These are phyloP conservation scores for Setomelanomma holmii DNA, from an alignment of 2,329 filamentous ascomycete genomes.

Conservation along the genomic window DNA sequence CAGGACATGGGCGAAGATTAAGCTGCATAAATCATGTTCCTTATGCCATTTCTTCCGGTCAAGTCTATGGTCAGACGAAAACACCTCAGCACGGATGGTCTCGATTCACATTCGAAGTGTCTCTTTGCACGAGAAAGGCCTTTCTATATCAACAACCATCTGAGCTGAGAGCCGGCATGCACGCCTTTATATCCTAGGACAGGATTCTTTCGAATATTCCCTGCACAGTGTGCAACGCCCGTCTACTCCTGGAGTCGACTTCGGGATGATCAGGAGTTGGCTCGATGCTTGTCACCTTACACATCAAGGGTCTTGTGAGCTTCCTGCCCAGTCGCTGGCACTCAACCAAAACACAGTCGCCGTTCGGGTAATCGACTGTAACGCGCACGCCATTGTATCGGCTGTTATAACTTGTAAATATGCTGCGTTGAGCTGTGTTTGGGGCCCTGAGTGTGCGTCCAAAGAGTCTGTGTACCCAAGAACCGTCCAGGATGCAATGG, in stretches of 20 bases:
- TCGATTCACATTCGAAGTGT: background rate
- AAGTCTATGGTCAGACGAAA: background rate
- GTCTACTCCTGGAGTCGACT: background rate
- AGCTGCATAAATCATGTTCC: background rate
- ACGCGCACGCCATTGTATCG: background rate
- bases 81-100: background rate
- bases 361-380: background rate
- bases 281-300: background rate
- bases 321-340: background rate
- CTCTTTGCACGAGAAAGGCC: too few species aligned
- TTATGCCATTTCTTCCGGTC: background rate
- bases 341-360: background rate
- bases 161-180: too few species aligned
- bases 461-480: background rate
- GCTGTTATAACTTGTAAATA: background rate
- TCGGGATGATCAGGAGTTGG: background rate
- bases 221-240: background rate
- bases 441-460: background rate
- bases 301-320: background rate
- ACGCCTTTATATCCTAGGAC: background rate
- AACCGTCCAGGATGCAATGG: conserved; percentile 4
- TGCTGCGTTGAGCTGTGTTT: conserved; percentile 7
- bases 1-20: background rate
- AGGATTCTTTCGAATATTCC: background rate
- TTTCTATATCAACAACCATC: too few species aligned